Evolutionary conservation across 306 rosid species (phyloP).

Genomic region (Inga laurina): DNA sequence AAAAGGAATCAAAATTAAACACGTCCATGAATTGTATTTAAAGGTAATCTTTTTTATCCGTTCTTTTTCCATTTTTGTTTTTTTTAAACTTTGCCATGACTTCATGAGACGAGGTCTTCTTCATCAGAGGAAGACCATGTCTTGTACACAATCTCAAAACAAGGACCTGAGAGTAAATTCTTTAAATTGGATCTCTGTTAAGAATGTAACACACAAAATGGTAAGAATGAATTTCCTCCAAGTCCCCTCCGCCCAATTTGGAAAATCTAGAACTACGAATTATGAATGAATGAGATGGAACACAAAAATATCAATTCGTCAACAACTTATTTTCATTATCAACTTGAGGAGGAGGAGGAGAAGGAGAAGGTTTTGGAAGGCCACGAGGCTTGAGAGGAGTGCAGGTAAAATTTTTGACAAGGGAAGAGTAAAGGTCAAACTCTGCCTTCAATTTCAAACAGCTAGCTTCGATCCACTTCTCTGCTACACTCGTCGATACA

Average conservation of each 20-base stretch:
- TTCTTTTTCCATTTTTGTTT: too few relatives aligned
- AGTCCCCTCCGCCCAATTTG: neutral
- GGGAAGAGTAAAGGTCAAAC: slow-evolving; percentile 76
- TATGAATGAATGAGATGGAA: neutral
- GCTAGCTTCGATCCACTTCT: slow-evolving; percentile 93
- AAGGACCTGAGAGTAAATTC: neutral
- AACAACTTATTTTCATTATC: slow-evolving; percentile 49
- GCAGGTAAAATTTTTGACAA: slow-evolving; percentile 60
- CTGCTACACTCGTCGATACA: slow-evolving; percentile 88
- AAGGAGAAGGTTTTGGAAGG: slow-evolving; percentile 42
- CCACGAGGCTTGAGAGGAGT: slow-evolving; percentile 40
- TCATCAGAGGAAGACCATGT: too few relatives aligned
- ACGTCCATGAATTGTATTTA: too few relatives aligned
- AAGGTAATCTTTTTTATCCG: too few relatives aligned
- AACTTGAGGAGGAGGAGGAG: slow-evolving; percentile 36
- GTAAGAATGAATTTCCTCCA: neutral
- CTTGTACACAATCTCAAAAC: neutral
- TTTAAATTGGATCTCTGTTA: neutral
- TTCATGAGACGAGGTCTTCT: too few relatives aligned
- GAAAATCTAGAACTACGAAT: slow-evolving; percentile 17
- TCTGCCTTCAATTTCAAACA: slow-evolving; percentile 83
- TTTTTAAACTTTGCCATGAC: too few relatives aligned
- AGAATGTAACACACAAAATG: slow-evolving; percentile 10
- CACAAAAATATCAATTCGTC: slow-evolving; percentile 42
- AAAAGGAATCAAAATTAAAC: too few relatives aligned